Evolutionary conservation across 495 filamentous ascomycete genomes (phyloP).

Genomic region (Entonaema liquescens): DNA sequence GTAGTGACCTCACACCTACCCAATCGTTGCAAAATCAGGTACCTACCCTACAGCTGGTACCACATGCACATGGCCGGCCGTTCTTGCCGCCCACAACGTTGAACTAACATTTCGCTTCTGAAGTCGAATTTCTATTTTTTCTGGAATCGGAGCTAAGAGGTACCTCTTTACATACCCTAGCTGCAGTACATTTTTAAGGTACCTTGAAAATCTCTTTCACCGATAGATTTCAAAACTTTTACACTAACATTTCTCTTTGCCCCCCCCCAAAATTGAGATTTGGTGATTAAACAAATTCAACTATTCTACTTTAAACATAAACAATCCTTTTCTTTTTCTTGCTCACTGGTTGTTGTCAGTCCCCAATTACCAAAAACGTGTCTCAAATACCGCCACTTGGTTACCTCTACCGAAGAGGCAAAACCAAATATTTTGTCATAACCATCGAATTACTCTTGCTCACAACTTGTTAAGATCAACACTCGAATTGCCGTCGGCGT

Average conservation of each 20-base stretch:
- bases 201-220: constrained; percentile 21
- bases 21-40: constrained; percentile 35
- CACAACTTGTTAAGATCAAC: background rate
- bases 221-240: constrained; percentile 11
- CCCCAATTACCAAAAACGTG: background rate
- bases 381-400: background rate
- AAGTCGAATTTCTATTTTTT: constrained; percentile 8
- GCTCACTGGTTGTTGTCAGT: background rate
- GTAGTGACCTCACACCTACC: constrained; percentile 40
- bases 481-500: constrained; percentile 8
- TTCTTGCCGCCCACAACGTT: constrained; percentile 7
- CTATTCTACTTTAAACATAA: background rate
- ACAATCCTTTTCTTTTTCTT: background rate
- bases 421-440: background rate
- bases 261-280: background rate
- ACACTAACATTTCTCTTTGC: constrained; percentile 4
- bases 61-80: constrained; percentile 21
- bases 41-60: constrained; percentile 35
- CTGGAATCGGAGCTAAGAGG: background rate
- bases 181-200: background rate
- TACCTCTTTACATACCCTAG: background rate
- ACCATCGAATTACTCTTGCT: background rate
- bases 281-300: background rate
- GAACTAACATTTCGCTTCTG: constrained; percentile 3
- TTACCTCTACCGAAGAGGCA: background rate